Conservation (phyloP, 768 basidiomycete species). For the Podaxis pistillaris region DNA sequence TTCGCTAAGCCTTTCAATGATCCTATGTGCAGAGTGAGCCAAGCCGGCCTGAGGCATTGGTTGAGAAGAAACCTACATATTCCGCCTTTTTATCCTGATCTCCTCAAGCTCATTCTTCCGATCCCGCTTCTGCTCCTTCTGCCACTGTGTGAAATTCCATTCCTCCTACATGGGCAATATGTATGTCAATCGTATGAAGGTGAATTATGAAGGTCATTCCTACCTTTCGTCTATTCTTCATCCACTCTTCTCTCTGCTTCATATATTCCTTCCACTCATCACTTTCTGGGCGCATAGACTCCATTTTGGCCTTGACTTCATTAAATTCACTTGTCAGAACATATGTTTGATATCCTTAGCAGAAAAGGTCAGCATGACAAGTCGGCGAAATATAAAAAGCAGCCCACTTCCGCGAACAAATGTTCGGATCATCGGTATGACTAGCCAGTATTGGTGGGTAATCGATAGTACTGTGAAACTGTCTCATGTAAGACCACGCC, state of each 20-base stretch:
- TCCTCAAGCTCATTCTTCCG: constrained; percentile 13
- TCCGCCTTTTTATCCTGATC: constrained; percentile 14
- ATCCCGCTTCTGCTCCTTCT: constrained; percentile 5
- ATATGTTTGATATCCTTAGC: constrained; percentile 3
- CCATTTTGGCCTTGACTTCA: not conserved
- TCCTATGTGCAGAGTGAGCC: constrained; percentile 9
- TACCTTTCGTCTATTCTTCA: not conserved
- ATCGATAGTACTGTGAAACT: constrained; percentile 1
- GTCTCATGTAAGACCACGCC: not conserved
- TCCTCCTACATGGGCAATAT: not conserved
- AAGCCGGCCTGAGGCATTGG: not conserved
- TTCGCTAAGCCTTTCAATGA: constrained; percentile 17
- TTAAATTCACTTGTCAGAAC: constrained; percentile 5
- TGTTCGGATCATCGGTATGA: constrained; percentile 1
- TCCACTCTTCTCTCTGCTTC: constrained; percentile 3
- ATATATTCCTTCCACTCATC: not conserved
- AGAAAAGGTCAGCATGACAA: not conserved
- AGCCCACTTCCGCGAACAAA: constrained; percentile 8
- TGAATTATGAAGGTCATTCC: not conserved
- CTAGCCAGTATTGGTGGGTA: not conserved
- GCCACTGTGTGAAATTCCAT: constrained; percentile 2
- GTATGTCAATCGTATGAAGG: not conserved
- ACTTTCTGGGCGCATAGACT: not conserved
- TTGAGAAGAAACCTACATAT: constrained; percentile 14
- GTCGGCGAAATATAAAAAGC: no score